Base-by-base conservation (phyloP, 2,329 filamentous ascomycete genomes). In the Phialophora expanda region DNA sequence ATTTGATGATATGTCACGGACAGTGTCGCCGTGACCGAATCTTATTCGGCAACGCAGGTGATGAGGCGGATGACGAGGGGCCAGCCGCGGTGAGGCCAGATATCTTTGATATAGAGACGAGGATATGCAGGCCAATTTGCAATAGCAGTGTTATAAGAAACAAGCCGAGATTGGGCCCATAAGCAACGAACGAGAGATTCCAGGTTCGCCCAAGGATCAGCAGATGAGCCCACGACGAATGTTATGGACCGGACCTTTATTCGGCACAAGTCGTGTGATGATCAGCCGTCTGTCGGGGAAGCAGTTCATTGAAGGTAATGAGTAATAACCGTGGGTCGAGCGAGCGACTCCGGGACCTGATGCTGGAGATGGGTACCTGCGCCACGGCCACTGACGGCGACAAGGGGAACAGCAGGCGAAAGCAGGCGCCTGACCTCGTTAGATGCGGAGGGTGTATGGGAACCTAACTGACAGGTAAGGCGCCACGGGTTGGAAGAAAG, bases 341-440 rank as follows among this genome's bases (percentile, higher is more conserved):
- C 48, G 48, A 55, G 26, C 20, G 38, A 60, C 48, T n/a, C 44
- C 46, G 46, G 24, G 46, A 53, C 38, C 58, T 61, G 44, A 14
- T 50, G 17, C 28, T 26, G 22, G 44, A 28, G 48, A 53, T 53
- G 57, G 58, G 58, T 62, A 64, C 64, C 64, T 66, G 61, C 61
- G 46, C 56, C 44, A 32, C 41, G 53, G 50, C 51, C 30, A 50
- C 51, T 46, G 38, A 62, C 24, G 17, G 53, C 30, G 41, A 53
- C 54, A n/a, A 55, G 24, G 53, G 53, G n/a, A 41, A 26, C 61
- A 50, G 53, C 24, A 46, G 51, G 56, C 57, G 20, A 41, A 41
- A 9, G 50, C 28, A 38, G 62, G 50, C 59, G 66, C 66, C 66
- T 62, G 55, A 62, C 44, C 32, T 34, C 38, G 61, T 50, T 57